Percentiles rank a stretch among this genome's conserved stretches.
Conservation (phyloP, 2,329 filamentous ascomycete species). For the Fusarium stilboides region DNA sequence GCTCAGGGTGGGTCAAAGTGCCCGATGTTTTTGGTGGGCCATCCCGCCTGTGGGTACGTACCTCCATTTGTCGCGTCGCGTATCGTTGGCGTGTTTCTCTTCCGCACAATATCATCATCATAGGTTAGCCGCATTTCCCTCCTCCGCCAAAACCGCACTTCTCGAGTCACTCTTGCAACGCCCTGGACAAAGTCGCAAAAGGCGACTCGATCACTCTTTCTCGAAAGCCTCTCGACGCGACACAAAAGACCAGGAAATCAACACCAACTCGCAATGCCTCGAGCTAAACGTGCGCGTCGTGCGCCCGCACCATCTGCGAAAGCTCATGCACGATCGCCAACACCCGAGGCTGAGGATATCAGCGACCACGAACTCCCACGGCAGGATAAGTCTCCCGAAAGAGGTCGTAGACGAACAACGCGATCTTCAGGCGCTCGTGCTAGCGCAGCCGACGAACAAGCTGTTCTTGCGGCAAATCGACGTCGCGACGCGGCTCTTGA, state of each 20-base stretch:
- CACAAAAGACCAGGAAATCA: not conserved
- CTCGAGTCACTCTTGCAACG: slow-evolving; percentile 11
- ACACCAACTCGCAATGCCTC: slow-evolving; percentile 46
- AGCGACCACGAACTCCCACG: slow-evolving; percentile 35
- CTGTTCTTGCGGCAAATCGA: slow-evolving; percentile 46
- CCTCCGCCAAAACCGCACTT: slow-evolving; percentile 6
- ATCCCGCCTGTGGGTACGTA: slow-evolving; percentile 23
- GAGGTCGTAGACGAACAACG: slow-evolving; percentile 48
- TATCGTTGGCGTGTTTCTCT: slow-evolving; percentile 48
- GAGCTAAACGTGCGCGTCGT: slow-evolving; percentile 51
- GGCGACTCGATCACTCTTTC: not conserved
- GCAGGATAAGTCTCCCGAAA: slow-evolving; percentile 36
- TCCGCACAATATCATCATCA: slow-evolving; percentile 47
- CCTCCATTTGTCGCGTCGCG: slow-evolving; percentile 52
- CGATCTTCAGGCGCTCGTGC: slow-evolving; percentile 42
- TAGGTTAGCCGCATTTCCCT: slow-evolving; percentile 26
- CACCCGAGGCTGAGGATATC: slow-evolving; percentile 30
- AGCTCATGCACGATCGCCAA: slow-evolving; percentile 39
- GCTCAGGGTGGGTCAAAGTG: slow-evolving; percentile 29
- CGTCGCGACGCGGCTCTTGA: slow-evolving; percentile 58
- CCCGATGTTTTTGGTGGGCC: slow-evolving; percentile 40
- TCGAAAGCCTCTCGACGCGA: slow-evolving; percentile 1
- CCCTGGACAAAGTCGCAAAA: slow-evolving; percentile 17
- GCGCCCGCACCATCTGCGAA: slow-evolving; percentile 45
- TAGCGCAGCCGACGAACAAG: slow-evolving; percentile 48